These are phyloP conservation scores for Acanthamoeba lugdunensis DNA, from an alignment of 208 protist genomes.

Conservation along the genomic window DNA sequence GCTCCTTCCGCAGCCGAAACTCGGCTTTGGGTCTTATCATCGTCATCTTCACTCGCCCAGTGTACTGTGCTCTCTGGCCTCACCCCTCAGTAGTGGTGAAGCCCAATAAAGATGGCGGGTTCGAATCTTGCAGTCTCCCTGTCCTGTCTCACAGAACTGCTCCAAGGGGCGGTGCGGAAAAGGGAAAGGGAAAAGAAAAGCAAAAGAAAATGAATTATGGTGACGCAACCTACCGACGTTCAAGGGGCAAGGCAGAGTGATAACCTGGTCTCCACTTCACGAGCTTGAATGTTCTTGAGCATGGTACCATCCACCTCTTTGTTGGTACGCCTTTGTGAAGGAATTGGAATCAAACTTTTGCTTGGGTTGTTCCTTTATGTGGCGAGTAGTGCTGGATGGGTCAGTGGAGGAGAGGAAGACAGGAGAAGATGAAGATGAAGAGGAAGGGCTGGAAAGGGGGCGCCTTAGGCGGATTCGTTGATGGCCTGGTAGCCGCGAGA, in stretches of 20 bases:
- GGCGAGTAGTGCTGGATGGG: too few species aligned
- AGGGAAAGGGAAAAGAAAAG: background rate
- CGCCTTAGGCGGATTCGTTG: constrained; percentile 10
- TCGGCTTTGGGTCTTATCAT: background rate
- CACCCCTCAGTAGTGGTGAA: too few species aligned
- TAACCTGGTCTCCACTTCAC: background rate
- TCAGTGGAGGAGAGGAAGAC: too few species aligned
- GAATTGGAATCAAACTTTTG: too few species aligned
- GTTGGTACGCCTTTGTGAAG: background rate
- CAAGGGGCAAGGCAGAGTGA: too few species aligned
- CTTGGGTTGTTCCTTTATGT: too few species aligned
- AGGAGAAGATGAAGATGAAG: background rate
- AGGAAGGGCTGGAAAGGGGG: background rate
- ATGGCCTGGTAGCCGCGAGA: constrained; percentile 40
- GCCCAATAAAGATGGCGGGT: too few species aligned
- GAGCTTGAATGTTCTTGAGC: background rate
- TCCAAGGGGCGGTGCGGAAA: too few species aligned
- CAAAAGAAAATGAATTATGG: background rate
- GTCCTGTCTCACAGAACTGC: too few species aligned
- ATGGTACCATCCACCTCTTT: background rate
- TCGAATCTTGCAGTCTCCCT: too few species aligned
- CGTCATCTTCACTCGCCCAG: background rate
- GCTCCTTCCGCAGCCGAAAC: background rate
- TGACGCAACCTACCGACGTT: too few species aligned
- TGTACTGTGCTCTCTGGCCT: too few species aligned